These are phyloP conservation scores for Lodderomyces margitis DNA, from an alignment of 1,139 yeast genomes.

Conservation along the genomic window DNA sequence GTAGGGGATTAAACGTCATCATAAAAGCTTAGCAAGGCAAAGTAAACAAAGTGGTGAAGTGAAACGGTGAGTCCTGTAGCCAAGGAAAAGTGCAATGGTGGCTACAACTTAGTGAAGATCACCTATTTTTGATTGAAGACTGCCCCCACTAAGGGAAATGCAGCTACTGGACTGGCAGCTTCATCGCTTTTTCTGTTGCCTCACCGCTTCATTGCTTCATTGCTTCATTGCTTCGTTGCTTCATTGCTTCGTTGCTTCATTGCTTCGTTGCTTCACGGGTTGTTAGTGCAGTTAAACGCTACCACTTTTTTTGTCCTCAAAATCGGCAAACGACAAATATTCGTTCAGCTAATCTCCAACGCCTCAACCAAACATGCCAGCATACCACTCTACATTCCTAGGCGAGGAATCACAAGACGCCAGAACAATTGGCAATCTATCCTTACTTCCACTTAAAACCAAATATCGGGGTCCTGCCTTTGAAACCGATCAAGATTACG, in stretches of 20 bases:
- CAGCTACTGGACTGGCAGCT: no score
- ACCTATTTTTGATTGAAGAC: no score
- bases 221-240: no score
- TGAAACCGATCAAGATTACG: conserved; percentile 80
- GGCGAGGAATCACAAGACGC: conserved; percentile 50
- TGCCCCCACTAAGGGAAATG: no score
- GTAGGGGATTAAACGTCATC: not conserved
- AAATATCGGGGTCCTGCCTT: conserved; percentile 89
- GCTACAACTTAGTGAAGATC: no score
- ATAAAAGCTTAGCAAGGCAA: not conserved
- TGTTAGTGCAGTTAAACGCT: no score
- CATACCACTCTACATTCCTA: conserved; percentile 88
- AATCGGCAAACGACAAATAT: not conserved
- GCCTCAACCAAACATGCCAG: conserved; percentile 46
- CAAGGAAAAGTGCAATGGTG: not conserved
- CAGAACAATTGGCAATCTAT: conserved; percentile 62
- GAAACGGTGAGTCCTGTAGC: no score
- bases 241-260: no score
- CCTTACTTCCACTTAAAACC: conserved; percentile 79
- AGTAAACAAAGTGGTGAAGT: not conserved
- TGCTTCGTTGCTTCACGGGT: no score
- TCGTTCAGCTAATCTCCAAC: not conserved
- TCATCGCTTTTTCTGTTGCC: no score
- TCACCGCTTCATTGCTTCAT: no score
- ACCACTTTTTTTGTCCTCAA: conserved; percentile 1